Evolutionary conservation across 345 rosid species (phyloP), one percentile per base, ranked within the genome.

Genomic region (Iberis pinnata): DNA sequence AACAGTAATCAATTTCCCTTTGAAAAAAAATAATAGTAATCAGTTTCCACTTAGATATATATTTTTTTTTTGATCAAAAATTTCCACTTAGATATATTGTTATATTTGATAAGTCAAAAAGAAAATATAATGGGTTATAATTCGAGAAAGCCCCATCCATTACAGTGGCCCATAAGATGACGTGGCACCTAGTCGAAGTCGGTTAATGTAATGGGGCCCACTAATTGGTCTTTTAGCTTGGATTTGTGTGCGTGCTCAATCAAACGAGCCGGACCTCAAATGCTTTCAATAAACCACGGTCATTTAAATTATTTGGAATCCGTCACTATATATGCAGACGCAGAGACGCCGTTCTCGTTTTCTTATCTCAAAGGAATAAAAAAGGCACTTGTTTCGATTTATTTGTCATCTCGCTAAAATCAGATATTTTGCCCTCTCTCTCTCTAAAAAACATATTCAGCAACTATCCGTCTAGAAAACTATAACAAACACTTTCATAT

Each of bases 221-320:
- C 52, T 19, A 13, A 37, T 46, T 4, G 25, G 61, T 42, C 14
- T 39, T 33, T 7, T 22, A 41, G 68, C 17, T 20, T 39, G 16
- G 46, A 14, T 14, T 19, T 37, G 67, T 14, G 55, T 54, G 54
- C 53, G 52, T 43, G 31, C 57, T 49, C 57, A 47, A 54, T 46
- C 62, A 55, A 57, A 29, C 42, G 5, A 4, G 10, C 31, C 63
- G 70, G 70, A 66, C 22, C 49, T 66, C 60, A 65, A 65, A 58
- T 18, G 8, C 4, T 29, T 16, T 24, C 32, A 3, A 36, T n/a
- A 56, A 42, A 41, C 31, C 33, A 49, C 4, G 19, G 42, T 65
- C 19, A 43, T 57, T 14, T 0, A 65, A 57, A 43, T 1, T 1
- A 3, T 18, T 37, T 58, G 41, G 47, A 4, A 50, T 65, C 70